A percentile compares a stretch with the other conserved stretches of the same genome.
Conservation (phyloP, 1,284 basidiomycete genomes). For the Stygiomarasmius scandens region DNA sequence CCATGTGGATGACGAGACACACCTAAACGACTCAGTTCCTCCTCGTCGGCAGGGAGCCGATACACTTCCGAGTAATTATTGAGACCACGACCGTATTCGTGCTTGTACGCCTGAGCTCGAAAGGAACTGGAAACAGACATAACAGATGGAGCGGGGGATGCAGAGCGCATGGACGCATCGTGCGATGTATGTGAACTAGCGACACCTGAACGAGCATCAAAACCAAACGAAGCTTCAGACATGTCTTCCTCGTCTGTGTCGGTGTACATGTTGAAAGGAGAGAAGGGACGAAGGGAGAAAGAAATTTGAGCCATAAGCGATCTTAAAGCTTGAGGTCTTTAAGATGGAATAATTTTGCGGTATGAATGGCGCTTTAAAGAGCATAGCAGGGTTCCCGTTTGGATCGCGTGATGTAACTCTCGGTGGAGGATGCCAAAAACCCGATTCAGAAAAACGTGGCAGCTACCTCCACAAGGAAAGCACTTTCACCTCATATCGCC, state of each 20-base stretch:
- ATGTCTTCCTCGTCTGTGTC: slow-evolving; percentile 38
- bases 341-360: background rate
- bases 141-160: slow-evolving; percentile 68
- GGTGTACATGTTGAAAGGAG: slow-evolving; percentile 22
- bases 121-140: slow-evolving; percentile 67
- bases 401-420: slow-evolving; percentile 23
- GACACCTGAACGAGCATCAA: slow-evolving; percentile 38
- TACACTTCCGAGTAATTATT: slow-evolving; percentile 82
- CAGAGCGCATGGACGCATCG: slow-evolving; percentile 56
- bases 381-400: slow-evolving; percentile 16
- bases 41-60: slow-evolving; percentile 73
- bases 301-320: background rate
- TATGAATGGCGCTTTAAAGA: background rate
- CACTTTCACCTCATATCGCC: background rate
- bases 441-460: slow-evolving; percentile 7
- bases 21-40: slow-evolving; percentile 73
- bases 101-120: slow-evolving; percentile 57
- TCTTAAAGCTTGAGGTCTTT: background rate
- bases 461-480: background rate
- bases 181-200: slow-evolving; percentile 52
- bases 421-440: slow-evolving; percentile 24
- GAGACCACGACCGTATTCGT: slow-evolving; percentile 68
- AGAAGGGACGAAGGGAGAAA: slow-evolving; percentile 9
- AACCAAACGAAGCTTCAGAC: slow-evolving; percentile 41
- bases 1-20: slow-evolving; percentile 23